Percentiles rank a stretch among this genome's conserved stretches.
These are phyloP conservation scores for Lagerstroemia speciosa DNA, from an alignment of 345 rosid genomes.

Conservation along the genomic window DNA sequence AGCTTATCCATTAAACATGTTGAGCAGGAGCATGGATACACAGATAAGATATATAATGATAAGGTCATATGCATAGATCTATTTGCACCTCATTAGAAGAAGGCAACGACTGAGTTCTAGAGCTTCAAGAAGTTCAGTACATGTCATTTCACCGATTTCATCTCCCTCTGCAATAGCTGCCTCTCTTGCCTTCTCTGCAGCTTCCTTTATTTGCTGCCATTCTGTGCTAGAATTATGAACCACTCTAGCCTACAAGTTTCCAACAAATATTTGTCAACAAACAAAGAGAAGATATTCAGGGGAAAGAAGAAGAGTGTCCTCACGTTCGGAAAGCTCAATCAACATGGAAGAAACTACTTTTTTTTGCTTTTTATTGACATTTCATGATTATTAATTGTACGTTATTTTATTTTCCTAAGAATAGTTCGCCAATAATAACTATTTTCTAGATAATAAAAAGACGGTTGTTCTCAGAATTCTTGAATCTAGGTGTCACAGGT, in stretches of 20 bases:
- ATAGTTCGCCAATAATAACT: neutral
- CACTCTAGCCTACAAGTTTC: conserved; percentile 70
- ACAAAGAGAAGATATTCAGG: neutral
- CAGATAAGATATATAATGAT: neutral
- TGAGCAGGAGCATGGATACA: neutral
- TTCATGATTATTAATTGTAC: neutral
- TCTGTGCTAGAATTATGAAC: conserved; percentile 77
- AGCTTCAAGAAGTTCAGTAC: conserved; percentile 96
- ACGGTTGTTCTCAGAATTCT: neutral
- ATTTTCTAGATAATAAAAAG: neutral
- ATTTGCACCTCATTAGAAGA: conserved; percentile 74
- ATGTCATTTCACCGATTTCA: conserved; percentile 82
- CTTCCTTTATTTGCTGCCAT: conserved; percentile 85
- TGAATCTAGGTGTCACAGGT: neutral
- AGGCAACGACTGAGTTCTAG: conserved; percentile 98
- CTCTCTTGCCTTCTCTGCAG: conserved; percentile 84
- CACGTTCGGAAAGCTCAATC: neutral
- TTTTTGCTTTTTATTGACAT: neutral
- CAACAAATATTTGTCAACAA: neutral
- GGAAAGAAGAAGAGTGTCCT: neutral
- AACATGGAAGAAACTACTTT: neutral
- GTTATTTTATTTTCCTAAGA: neutral
- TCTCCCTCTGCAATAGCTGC: conserved; percentile 65
- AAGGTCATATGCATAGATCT: neutral
- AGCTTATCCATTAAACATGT: neutral